phyloP scores from a whole-genome alignment of 129 eudicot genomes.

The Heracleum sosnowskyi region DNA sequence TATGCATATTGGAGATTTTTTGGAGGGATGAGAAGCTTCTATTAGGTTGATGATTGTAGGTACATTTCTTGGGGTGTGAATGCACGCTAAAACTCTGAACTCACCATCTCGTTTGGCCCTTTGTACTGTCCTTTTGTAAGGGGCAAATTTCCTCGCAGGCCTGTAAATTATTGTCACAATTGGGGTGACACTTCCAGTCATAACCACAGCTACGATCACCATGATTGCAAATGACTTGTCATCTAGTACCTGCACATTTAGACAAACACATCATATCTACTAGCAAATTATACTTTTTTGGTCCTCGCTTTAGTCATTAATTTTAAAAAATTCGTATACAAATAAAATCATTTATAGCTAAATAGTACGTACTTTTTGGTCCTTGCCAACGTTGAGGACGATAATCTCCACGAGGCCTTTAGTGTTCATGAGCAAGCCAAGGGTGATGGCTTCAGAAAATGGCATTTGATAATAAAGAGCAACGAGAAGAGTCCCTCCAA shows the following conservation, averaged over 20 bases:
- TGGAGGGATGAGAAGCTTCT: constrained; percentile 68
- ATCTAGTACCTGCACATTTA: constrained; percentile 48
- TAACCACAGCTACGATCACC: constrained; percentile 57
- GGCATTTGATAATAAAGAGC: constrained; percentile 57
- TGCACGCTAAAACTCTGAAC: constrained; percentile 48
- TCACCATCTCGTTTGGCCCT: constrained; percentile 49
- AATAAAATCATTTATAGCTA: background rate
- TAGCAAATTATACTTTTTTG: background rate
- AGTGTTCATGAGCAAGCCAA: constrained; percentile 37
- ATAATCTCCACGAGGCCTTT: constrained; percentile 37
- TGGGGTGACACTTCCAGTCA: constrained; percentile 67
- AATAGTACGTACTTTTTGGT: background rate
- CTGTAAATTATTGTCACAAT: constrained; percentile 51
- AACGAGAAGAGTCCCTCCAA: constrained; percentile 60
- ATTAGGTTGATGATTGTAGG: constrained; percentile 86
- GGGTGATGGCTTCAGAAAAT: constrained; percentile 52
- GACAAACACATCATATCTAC: background rate
- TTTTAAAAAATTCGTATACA: no score
- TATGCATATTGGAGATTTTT: constrained; percentile 49
- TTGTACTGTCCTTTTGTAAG: constrained; percentile 62
- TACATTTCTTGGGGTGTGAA: constrained; percentile 77
- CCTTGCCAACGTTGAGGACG: constrained; percentile 9
- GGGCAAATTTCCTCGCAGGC: constrained; percentile 46
- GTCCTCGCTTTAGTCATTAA: background rate
- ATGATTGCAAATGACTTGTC: constrained; percentile 71